Percentiles rank a stretch among this genome's conserved stretches.
Evolutionary conservation across 2,329 filamentous ascomycete species (phyloP).

Genomic region (Pseudogymnoascus sp.): DNA sequence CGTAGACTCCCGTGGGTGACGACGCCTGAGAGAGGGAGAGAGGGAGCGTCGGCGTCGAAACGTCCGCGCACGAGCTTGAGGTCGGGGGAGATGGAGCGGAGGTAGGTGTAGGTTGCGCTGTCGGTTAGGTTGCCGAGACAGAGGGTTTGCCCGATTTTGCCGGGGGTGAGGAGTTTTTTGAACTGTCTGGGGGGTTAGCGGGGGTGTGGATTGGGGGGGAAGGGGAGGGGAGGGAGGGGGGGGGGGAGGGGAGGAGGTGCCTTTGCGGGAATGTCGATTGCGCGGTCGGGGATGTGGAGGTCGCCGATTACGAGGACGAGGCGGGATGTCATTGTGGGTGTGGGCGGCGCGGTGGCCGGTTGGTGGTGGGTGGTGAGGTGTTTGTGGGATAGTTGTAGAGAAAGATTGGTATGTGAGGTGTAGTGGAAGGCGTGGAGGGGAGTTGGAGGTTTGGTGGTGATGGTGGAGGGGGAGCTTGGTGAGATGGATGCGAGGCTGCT

Average conservation of each 20-base stretch:
- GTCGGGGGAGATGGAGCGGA: constrained; percentile 64
- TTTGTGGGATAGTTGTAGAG: background rate
- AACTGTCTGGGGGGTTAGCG: constrained; percentile 43
- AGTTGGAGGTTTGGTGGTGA: background rate
- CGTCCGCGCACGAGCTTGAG: constrained; percentile 62
- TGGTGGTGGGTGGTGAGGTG: background rate
- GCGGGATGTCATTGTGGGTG: constrained; percentile 60
- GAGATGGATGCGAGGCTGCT: background rate
- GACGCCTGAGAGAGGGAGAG: constrained; percentile 55
- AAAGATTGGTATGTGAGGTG: background rate
- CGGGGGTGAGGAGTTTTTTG: constrained; percentile 74
- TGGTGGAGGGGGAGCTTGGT: background rate
- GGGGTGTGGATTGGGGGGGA: background rate
- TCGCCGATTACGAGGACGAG: constrained; percentile 88
- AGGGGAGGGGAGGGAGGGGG: constrained; percentile 11
- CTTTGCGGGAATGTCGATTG: constrained; percentile 84
- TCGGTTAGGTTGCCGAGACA: constrained; percentile 76
- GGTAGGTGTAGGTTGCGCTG: constrained; percentile 71
- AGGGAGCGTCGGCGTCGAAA: constrained; percentile 58
- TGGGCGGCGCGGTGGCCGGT: constrained; percentile 3
- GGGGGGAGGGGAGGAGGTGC: constrained; percentile 36
- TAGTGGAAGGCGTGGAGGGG: background rate
- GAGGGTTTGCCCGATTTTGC: constrained; percentile 74
- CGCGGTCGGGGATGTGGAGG: constrained; percentile 86
- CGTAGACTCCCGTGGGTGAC: constrained; percentile 57